Percentiles rank a stretch among this genome's conserved stretches.
Evolutionary conservation across 2,329 filamentous ascomycete species (phyloP).

Genomic region (Nemania serpens): DNA sequence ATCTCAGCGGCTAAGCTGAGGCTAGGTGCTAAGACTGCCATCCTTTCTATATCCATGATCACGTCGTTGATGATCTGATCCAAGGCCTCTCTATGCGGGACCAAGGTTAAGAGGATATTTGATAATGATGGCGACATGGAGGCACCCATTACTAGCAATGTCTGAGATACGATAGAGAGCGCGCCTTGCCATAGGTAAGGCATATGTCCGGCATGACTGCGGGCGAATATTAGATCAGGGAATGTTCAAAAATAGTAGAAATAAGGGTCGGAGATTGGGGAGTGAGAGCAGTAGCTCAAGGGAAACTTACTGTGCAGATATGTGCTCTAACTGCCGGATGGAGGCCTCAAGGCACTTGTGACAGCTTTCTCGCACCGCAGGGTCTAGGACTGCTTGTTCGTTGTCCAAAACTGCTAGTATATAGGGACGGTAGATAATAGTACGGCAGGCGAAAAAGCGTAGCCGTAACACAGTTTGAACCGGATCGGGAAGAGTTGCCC

Average conservation of each 20-base stretch:
- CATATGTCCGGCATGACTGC: slow-evolving; percentile 78
- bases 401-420: slow-evolving; percentile 80
- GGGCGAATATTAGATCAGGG: slow-evolving; percentile 44
- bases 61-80: slow-evolving; percentile 80
- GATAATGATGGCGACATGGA: slow-evolving; percentile 78
- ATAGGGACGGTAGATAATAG: slow-evolving; percentile 85
- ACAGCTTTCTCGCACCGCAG: slow-evolving; percentile 75
- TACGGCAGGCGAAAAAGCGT: slow-evolving; percentile 83
- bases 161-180: slow-evolving; percentile 81
- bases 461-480: slow-evolving; percentile 79
- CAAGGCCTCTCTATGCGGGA: slow-evolving; percentile 63
- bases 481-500: slow-evolving; percentile 69
- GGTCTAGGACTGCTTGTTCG: slow-evolving; percentile 72
- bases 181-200: slow-evolving; percentile 87
- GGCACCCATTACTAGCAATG: slow-evolving; percentile 80
- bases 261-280: slow-evolving; percentile 15
- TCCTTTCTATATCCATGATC: slow-evolving; percentile 74
- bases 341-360: slow-evolving; percentile 82
- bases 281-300: slow-evolving; percentile 12
- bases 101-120: slow-evolving; percentile 62
- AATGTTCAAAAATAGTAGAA: slow-evolving; percentile 20
- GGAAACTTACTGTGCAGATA: slow-evolving; percentile 70
- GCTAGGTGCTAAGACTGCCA: slow-evolving; percentile 76
- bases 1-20: slow-evolving; percentile 78
- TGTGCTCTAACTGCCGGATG: slow-evolving; percentile 78